phyloP scores from a whole-genome alignment of 176 grass and related monocot genomes.

The Oryza australiensis region DNA sequence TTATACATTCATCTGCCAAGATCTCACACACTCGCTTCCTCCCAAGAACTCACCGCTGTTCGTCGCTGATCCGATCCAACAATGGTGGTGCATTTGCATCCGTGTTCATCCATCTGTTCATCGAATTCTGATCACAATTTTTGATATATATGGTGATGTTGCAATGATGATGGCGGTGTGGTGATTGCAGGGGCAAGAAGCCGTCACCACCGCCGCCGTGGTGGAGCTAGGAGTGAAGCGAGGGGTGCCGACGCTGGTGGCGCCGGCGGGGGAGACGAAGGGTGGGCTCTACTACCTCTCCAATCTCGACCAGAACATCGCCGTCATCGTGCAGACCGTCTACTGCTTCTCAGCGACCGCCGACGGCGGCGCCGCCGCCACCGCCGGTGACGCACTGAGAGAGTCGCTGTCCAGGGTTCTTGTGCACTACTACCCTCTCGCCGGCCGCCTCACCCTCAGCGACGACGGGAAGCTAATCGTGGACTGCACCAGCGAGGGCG shows the following conservation, averaged over 20 bases:
- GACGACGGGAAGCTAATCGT: slow-evolving; percentile 63
- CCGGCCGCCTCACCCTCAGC: slow-evolving; percentile 47
- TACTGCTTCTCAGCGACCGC: slow-evolving; percentile 65
- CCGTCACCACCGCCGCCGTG: background rate
- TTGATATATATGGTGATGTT: background rate
- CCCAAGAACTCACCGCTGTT: background rate
- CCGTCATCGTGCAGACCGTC: slow-evolving; percentile 69
- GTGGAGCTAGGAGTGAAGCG: slow-evolving; percentile 41
- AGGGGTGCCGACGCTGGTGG: slow-evolving; percentile 48
- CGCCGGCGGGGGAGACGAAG: slow-evolving; percentile 39
- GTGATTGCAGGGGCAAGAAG: slow-evolving; percentile 24
- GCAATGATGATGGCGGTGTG: background rate
- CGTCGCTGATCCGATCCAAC: background rate
- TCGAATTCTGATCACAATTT: background rate
- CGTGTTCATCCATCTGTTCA: background rate
- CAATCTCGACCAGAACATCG: slow-evolving; percentile 84
- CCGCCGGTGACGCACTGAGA: slow-evolving; percentile 31
- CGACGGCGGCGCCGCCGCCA: slow-evolving; percentile 7
- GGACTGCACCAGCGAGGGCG: slow-evolving; percentile 65
- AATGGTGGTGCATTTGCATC: slow-evolving; percentile 29
- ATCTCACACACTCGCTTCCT: background rate
- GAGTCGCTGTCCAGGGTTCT: slow-evolving; percentile 67
- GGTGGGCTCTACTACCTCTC: slow-evolving; percentile 60
- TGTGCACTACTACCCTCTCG: slow-evolving; percentile 60
- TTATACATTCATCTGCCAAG: background rate